These are phyloP conservation scores for Perilla frutescens DNA, from an alignment of 257 asterid genomes.

Conservation along the genomic window DNA sequence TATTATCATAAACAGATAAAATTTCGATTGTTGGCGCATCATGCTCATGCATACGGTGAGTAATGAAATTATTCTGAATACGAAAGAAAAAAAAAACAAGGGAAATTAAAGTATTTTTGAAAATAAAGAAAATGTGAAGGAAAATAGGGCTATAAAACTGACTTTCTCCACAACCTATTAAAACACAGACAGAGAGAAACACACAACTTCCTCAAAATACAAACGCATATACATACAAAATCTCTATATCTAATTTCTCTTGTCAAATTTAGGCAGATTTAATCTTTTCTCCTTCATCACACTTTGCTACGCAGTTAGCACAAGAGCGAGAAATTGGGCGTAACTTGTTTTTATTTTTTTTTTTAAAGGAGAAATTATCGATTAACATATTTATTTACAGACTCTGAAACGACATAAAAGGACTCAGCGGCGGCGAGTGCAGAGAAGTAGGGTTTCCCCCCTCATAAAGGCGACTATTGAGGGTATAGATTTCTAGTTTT, in stretches of 20 bases:
- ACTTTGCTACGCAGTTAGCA: conserved; percentile 30
- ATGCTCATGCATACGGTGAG: no score
- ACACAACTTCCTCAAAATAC: conserved; percentile 37
- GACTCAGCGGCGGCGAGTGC: conserved; percentile 44
- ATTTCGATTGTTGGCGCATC: no score
- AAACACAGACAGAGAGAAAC: conserved; percentile 29
- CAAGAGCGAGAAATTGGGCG: conserved; percentile 22
- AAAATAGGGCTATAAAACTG: conserved; percentile 36
- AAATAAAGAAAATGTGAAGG: neutral
- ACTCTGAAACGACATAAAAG: conserved; percentile 36
- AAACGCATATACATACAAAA: conserved; percentile 39
- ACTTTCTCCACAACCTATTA: conserved; percentile 32
- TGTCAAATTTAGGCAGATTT: conserved; percentile 31
- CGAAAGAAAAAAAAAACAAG: neutral
- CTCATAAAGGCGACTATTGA: conserved; percentile 29
- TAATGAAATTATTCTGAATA: neutral
- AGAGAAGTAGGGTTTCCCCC: conserved; percentile 37
- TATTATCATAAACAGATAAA: no score
- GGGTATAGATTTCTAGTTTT: conserved; percentile 36
- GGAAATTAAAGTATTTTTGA: no score
- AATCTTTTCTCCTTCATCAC: conserved; percentile 29
- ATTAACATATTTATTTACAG: conserved; percentile 15
- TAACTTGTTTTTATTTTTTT: conserved; percentile 21
- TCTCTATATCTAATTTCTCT: conserved; percentile 41
- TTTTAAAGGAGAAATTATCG: conserved; percentile 16